phyloP scores from a whole-genome alignment of 768 basidiomycete species.

The Suillus sp. region DNA sequence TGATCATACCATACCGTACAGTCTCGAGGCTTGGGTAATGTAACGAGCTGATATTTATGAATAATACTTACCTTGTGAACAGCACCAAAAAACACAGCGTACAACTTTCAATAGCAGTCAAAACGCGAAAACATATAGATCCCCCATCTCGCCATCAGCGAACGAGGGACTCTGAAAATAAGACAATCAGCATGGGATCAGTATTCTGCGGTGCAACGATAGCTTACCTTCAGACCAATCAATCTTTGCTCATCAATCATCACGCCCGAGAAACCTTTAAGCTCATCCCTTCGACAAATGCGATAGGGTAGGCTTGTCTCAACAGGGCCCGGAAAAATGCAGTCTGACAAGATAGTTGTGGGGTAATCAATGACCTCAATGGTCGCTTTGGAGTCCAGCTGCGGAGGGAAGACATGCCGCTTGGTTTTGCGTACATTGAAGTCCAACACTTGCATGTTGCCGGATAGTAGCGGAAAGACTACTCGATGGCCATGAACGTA shows the following conservation, averaged over 20 bases:
- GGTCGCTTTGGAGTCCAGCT: background rate
- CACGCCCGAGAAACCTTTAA: slow-evolving; percentile 38
- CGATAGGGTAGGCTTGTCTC: slow-evolving; percentile 37
- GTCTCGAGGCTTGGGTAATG: background rate
- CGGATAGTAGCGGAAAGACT: slow-evolving; percentile 25
- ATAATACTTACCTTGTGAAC: background rate
- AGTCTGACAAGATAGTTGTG: slow-evolving; percentile 16
- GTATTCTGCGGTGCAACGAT: background rate
- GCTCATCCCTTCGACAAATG: slow-evolving; percentile 23
- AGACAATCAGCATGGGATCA: background rate
- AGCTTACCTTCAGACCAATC: slow-evolving; percentile 43
- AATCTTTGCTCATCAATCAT: slow-evolving; percentile 47
- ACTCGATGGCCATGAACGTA: slow-evolving; percentile 47
- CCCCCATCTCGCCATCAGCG: slow-evolving; percentile 33
- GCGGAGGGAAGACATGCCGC: slow-evolving; percentile 6
- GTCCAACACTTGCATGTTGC: slow-evolving; percentile 28
- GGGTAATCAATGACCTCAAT: slow-evolving; percentile 15
- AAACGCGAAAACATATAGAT: slow-evolving; percentile 38
- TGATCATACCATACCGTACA: background rate
- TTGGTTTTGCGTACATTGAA: slow-evolving; percentile 30
- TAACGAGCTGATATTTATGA: background rate
- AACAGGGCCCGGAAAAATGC: slow-evolving; percentile 29
- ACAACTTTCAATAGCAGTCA: slow-evolving; percentile 17
- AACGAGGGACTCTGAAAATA: slow-evolving; percentile 28
- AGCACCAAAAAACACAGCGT: background rate